These are phyloP conservation scores for Pholiota microspora DNA, from an alignment of 768 basidiomycete species.

Conservation along the genomic window DNA sequence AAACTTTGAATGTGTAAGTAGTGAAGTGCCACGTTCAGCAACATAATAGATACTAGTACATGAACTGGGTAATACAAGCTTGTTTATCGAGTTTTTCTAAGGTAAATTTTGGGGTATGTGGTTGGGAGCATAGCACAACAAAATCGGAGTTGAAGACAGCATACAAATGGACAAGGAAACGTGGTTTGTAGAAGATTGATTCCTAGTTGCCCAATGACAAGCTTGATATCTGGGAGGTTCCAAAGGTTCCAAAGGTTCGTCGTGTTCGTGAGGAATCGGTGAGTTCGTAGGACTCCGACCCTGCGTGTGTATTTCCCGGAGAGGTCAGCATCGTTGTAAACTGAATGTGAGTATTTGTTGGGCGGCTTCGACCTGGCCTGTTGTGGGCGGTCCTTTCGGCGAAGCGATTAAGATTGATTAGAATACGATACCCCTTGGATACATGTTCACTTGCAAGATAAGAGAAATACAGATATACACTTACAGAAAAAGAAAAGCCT, in stretches of 20 bases:
- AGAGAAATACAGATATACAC: constrained; percentile 4
- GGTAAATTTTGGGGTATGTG: no score
- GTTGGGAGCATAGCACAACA: no score
- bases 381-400: constrained; percentile 15
- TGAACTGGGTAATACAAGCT: no score
- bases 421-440: constrained; percentile 33
- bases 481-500: constrained; percentile 32
- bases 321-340: constrained; percentile 24
- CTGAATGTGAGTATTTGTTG: constrained; percentile 28
- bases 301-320: constrained; percentile 1
- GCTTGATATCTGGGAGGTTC: constrained; percentile 12
- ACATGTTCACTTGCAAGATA: neutral
- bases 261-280: constrained; percentile 3
- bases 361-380: constrained; percentile 11
- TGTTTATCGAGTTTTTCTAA: no score
- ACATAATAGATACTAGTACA: no score
- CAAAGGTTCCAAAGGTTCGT: constrained; percentile 12
- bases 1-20: no score
- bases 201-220: constrained; percentile 11
- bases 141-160: no score
- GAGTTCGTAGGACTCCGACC: constrained; percentile 22
- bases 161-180: no score
- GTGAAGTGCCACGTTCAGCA: no score
- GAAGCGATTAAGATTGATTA: constrained; percentile 32
- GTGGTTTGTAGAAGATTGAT: neutral